These are phyloP conservation scores for Decorospora gaudefroyi DNA, from an alignment of 2,329 filamentous ascomycete genomes.

Conservation along the genomic window DNA sequence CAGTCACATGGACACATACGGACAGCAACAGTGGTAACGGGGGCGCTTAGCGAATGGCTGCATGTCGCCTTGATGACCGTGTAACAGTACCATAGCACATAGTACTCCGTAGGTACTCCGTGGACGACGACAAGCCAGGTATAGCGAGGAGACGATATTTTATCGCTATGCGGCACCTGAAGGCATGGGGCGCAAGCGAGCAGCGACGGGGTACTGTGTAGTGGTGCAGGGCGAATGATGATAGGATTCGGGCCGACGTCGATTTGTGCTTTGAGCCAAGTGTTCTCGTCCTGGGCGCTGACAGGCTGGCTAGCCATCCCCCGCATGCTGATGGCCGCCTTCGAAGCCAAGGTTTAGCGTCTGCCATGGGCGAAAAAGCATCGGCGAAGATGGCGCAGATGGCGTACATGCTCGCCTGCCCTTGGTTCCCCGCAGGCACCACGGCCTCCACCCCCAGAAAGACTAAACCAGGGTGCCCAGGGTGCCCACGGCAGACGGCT, in stretches of 20 bases:
- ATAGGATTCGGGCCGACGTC: slow-evolving; percentile 7
- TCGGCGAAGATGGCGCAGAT: slow-evolving; percentile 35
- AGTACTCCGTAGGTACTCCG: too few species aligned
- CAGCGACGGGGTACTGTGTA: too few species aligned
- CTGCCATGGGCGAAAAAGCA: slow-evolving; percentile 38
- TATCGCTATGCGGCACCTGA: not conserved
- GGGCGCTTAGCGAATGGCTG: slow-evolving; percentile 18
- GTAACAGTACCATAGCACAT: too few species aligned
- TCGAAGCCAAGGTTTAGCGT: slow-evolving; percentile 13
- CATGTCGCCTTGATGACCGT: slow-evolving; percentile 5
- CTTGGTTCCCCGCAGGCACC: slow-evolving; percentile 30
- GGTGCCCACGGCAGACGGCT: slow-evolving; percentile 12
- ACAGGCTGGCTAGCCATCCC: slow-evolving; percentile 9
- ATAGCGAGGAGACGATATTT: slow-evolving; percentile 10
- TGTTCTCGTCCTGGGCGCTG: slow-evolving; percentile 7
- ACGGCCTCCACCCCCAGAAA: slow-evolving; percentile 23
- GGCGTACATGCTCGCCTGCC: too few species aligned
- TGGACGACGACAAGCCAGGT: too few species aligned
- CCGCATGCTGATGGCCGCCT: slow-evolving; percentile 25
- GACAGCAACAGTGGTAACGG: slow-evolving; percentile 21
- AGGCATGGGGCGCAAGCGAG: not conserved
- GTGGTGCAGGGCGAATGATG: too few species aligned
- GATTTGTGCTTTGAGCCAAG: slow-evolving; percentile 5
- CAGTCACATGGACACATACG: slow-evolving; percentile 22
- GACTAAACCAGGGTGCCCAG: slow-evolving; percentile 30